Conservation (phyloP, 1,284 basidiomycete species). For the Rhodotorula glutinis region DNA sequence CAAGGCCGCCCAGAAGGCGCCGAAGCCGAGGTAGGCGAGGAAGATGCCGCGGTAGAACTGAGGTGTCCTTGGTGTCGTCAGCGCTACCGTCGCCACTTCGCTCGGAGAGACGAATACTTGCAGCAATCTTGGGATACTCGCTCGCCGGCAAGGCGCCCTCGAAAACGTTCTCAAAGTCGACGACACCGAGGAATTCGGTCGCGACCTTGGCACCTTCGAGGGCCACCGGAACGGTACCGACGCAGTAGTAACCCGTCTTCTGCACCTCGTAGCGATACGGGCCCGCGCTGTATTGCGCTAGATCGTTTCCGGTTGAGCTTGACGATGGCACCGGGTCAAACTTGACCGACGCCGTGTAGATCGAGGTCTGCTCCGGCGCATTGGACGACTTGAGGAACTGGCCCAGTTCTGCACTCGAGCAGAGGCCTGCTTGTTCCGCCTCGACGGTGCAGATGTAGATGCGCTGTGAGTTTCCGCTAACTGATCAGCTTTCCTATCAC, state of each 20-base stretch:
- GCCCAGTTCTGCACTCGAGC: constrained; percentile 67
- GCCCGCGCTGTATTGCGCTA: constrained; percentile 35
- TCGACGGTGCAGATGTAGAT: constrained; percentile 85
- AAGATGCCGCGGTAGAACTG: constrained; percentile 88
- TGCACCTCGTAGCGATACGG: constrained; percentile 64
- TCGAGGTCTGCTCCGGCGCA: constrained; percentile 61
- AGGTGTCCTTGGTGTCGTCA: too few species aligned
- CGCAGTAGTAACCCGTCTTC: constrained; percentile 91
- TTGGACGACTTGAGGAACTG: constrained; percentile 69
- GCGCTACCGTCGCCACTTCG: too few species aligned
- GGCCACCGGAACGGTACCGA: constrained; percentile 59
- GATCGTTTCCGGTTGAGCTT: constrained; percentile 32
- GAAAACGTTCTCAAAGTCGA: constrained; percentile 86
- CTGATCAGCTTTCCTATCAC: constrained; percentile 1
- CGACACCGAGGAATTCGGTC: constrained; percentile 65
- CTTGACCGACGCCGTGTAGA: constrained; percentile 52
- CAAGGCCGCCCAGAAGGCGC: constrained; percentile 73
- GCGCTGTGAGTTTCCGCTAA: constrained; percentile 56
- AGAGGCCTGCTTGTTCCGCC: constrained; percentile 67
- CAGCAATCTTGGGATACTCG: constrained; percentile 97
- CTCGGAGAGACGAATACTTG: too few species aligned
- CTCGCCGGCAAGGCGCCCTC: constrained; percentile 82
- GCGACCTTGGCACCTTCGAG: constrained; percentile 21
- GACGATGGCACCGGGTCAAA: constrained; percentile 44
- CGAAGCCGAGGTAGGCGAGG: constrained; percentile 68